Conservation (phyloP, 331 rosid species). For the Cydonia oblonga region DNA sequence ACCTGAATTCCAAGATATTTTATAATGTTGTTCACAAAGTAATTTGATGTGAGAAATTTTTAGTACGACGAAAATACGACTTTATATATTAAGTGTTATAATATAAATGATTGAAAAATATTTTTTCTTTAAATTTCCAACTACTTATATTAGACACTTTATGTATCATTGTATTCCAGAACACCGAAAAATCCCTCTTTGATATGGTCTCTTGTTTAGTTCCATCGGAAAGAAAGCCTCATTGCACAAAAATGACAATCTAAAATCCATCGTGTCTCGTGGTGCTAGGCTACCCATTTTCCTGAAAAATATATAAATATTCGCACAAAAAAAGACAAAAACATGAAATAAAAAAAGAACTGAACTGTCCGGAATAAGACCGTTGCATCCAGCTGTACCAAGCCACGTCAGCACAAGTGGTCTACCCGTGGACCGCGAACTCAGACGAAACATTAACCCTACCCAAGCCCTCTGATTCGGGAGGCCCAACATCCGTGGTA, state of each 20-base stretch:
- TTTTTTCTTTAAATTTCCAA: no score
- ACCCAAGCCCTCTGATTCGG: not conserved
- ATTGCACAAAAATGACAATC: not conserved
- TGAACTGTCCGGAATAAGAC: not conserved
- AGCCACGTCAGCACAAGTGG: constrained; percentile 25
- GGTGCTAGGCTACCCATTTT: not conserved
- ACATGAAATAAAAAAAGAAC: not conserved
- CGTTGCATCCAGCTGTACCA: constrained; percentile 29
- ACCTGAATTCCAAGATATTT: no score
- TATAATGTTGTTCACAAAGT: no score
- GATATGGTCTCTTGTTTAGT: no score
- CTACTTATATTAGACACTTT: no score
- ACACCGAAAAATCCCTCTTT: no score
- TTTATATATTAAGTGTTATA: no score
- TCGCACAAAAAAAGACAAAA: not conserved
- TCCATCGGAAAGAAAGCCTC: no score
- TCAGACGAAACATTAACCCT: not conserved
- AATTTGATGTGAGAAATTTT: no score
- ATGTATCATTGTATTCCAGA: no score
- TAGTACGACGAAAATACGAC: rapidly evolving
- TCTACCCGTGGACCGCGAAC: constrained; percentile 5
- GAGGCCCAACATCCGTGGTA: constrained; percentile 4
- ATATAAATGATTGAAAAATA: no score
- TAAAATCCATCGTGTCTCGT: not conserved
- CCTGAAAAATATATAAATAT: not conserved